These are phyloP conservation scores for Dissophora globulifera DNA, from an alignment of 192 early-diverging fungal species.

Conservation along the genomic window DNA sequence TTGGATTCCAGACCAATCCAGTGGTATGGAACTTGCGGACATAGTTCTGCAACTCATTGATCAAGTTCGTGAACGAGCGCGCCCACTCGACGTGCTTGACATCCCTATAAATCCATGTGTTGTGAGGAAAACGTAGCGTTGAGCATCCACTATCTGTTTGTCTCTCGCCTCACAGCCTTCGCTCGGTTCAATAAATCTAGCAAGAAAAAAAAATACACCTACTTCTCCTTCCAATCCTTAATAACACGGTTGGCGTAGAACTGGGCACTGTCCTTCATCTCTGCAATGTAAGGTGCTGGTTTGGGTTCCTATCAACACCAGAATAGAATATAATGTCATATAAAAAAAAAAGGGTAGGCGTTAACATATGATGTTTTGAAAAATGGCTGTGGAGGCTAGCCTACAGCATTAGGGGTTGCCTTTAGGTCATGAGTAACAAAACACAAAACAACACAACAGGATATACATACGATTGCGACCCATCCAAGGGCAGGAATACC, in stretches of 20 bases:
- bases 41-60: conserved; percentile 83
- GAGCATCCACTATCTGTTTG: too few relatives aligned
- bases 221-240: conserved; percentile 91
- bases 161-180: too few relatives aligned
- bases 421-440: neutral
- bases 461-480: conserved; percentile 77
- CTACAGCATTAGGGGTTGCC: neutral
- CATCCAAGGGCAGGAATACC: conserved; percentile 92
- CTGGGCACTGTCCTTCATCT: conserved; percentile 91
- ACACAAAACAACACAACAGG: neutral
- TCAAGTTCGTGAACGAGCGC: conserved; percentile 71
- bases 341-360: too few relatives aligned
- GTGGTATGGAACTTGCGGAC: conserved; percentile 91
- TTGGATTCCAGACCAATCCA: conserved; percentile 92
- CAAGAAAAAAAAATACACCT: conserved; percentile 2
- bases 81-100: conserved; percentile 88
- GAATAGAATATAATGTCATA: too few relatives aligned
- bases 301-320: conserved; percentile 79
- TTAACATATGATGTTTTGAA: too few relatives aligned
- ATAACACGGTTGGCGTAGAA: conserved; percentile 93
- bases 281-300: conserved; percentile 87
- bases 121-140: too few relatives aligned
- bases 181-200: conserved; percentile 3
- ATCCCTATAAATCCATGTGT: conserved; percentile 62
- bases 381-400: neutral